Base-by-base conservation (phyloP, 139 green algal genomes). In the Chlorella sp. region DNA sequence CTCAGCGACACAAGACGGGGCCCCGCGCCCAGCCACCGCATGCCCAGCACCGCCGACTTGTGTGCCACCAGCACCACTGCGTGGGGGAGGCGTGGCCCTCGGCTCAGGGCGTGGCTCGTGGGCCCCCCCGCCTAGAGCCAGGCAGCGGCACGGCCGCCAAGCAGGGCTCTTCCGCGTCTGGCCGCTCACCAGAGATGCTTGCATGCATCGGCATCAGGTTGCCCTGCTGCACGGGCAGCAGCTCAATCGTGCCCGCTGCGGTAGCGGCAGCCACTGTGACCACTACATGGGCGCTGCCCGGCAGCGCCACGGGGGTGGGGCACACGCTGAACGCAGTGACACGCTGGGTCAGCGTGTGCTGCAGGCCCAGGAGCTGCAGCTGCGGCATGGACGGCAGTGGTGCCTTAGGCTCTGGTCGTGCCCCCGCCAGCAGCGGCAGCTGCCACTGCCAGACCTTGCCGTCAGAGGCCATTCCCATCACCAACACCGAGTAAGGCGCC, bases 371-470 rank as follows among this genome's bases (percentile, higher is more conserved):
- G 43, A 88, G 62, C 51, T 71, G 59, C 5, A 68, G 63, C n/a
- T 71, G 71, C 33, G 56, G 68, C 27, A 78, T 59, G 40, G 76
- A 42, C 25, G 55, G 48, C 51, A 40, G n/a, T n/a, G 46, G 58
- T 50, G 66, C 11, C 53, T 42, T 14, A 84, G 31, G 21, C 3
- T 66, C 53, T 21, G 53, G 55, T 43, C 62, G 41, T 6, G 75
- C 56, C 31, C 71, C 77, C 3, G 2, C 27, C 59, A 84, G 83
- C 65, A 94, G 68, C 17, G 80, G 69, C 42, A 81, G 29, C 56
- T 91, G 78, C 89, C 89, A 95, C 58, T 90, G 81, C 91, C 90
- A 95, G 41, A 91, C 63, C 25, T 86, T 67, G 58, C 88, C 88
- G n/a, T 93, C 86, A 27, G 71, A 71, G 3, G 58, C 73, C 15